Base-by-base conservation (phyloP, 169 alveolate genomes). In the Theileria parva region DNA sequence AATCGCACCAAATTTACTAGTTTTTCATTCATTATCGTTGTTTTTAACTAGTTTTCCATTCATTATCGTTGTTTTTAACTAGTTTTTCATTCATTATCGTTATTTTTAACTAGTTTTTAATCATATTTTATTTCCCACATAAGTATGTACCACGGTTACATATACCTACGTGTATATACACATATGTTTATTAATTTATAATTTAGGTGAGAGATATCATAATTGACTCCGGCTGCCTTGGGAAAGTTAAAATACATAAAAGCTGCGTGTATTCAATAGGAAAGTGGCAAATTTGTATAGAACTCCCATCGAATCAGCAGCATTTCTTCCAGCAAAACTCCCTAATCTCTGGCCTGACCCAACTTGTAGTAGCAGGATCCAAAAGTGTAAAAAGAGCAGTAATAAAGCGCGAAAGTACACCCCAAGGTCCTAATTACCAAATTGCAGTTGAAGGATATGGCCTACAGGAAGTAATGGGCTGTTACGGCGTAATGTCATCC, bases 391-490 rank as follows among this genome's bases (percentile, higher is more conserved):
- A 92, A 21, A 91, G 97, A 0, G 94, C 95, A 28, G 97, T 95
- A 57, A 95, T 92, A 25, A 86, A 95, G 74, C 88, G 91, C 76
- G 97, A 95, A 65, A 88, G 94, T 30, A 85, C 94, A 67, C 86
- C 87, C 57, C 90, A 67, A 51, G 91, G 89, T 5, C 77, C 65
- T 69, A 57, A 44, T 48, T 95, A 92, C 87, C 88, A 92, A n/a
- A 85, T 97, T 9, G 94, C 97, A 7, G 97, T 96, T 1, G 99
- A 97, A 91, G 99, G 99, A 17, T 91, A 94, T 57, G 98, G 98
- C 0, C 86, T 96, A 23, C 87, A 88, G 77, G 94, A 95, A 75
- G 96, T 98, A 60, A 95, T 98, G 96, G 94, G 95, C 48, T 93
- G 96, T 17, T 94, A 92, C 19, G 99, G 99, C 39, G 96, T 98